phyloP scores from a whole-genome alignment of 169 alveolate genomes.

The Plasmodium berghei region DNA sequence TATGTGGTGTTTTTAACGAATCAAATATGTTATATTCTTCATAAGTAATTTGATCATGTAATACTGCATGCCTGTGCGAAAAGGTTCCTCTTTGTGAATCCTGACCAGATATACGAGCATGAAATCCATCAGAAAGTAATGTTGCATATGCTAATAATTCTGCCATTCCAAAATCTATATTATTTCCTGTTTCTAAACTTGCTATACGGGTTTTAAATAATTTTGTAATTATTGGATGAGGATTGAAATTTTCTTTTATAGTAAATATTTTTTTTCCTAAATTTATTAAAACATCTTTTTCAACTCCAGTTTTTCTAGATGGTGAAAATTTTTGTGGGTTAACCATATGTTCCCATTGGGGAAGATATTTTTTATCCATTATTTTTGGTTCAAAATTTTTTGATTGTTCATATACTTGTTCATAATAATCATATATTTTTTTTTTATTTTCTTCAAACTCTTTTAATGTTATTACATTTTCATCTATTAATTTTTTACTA shows the following conservation, averaged over 20 bases:
- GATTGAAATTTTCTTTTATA: slow-evolving; percentile 90
- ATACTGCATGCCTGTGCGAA: slow-evolving; percentile 95
- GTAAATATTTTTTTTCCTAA: slow-evolving; percentile 89
- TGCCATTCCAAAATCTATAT: slow-evolving; percentile 94
- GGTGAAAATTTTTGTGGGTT: slow-evolving; percentile 56
- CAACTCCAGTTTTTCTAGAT: slow-evolving; percentile 84
- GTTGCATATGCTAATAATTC: slow-evolving; percentile 95
- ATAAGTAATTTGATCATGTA: slow-evolving; percentile 91
- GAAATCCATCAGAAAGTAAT: slow-evolving; percentile 93
- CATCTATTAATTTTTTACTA: slow-evolving; percentile 85
- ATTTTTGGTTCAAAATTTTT: slow-evolving; percentile 78
- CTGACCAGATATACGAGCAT: slow-evolving; percentile 94
- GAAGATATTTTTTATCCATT: slow-evolving; percentile 68
- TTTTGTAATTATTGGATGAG: slow-evolving; percentile 91
- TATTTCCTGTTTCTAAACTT: slow-evolving; percentile 86
- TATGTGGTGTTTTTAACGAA: slow-evolving; percentile 76
- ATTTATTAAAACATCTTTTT: slow-evolving; percentile 82
- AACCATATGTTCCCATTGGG: slow-evolving; percentile 83
- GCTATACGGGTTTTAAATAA: slow-evolving; percentile 89
- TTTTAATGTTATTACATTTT: slow-evolving; percentile 86
- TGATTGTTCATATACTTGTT: slow-evolving; percentile 86
- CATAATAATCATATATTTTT: slow-evolving; percentile 82
- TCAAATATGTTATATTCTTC: slow-evolving; percentile 77
- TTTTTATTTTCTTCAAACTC: slow-evolving; percentile 84
- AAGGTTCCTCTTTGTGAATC: slow-evolving; percentile 98